Percentiles rank a stretch among this genome's conserved stretches.
Evolutionary conservation across 768 basidiomycete species (phyloP).

Genomic region (Leccinum pellstonianum): DNA sequence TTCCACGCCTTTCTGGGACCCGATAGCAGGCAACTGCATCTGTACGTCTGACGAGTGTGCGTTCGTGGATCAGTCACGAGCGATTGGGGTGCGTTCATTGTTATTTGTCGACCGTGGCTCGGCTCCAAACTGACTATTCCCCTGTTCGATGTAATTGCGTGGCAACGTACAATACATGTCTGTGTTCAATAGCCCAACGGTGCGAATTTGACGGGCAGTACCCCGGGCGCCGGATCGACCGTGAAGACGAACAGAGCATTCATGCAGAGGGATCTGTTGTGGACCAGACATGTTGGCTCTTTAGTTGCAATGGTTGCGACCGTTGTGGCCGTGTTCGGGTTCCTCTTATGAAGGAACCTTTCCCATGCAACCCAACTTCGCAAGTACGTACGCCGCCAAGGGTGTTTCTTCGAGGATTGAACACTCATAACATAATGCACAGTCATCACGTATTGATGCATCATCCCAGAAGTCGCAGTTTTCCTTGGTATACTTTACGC

Average conservation of each 20-base stretch:
- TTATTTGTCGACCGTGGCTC: background rate
- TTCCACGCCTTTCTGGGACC: conserved; percentile 82
- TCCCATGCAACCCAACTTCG: background rate
- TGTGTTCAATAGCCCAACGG: conserved; percentile 54
- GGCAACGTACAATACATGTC: too few species aligned
- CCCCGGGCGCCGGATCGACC: conserved; percentile 19
- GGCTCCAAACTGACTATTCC: background rate
- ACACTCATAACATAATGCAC: background rate
- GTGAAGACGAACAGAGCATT: conserved; percentile 47
- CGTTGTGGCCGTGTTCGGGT: background rate
- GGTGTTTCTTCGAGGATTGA: background rate
- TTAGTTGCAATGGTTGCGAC: background rate
- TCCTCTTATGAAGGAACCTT: background rate
- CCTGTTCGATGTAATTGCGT: background rate
- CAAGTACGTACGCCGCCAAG: background rate
- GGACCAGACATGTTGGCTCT: background rate
- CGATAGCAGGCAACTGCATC: conserved; percentile 60
- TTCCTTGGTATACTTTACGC: background rate
- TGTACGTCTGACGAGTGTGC: conserved; percentile 57
- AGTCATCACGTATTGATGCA: background rate
- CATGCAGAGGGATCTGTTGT: background rate
- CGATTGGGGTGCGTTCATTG: conserved; percentile 53
- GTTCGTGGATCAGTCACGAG: conserved; percentile 61
- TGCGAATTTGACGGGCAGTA: conserved; percentile 59
- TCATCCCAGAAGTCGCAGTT: background rate